Base-by-base conservation (phyloP, 306 rosid genomes). In the Phaseolus lunatus region DNA sequence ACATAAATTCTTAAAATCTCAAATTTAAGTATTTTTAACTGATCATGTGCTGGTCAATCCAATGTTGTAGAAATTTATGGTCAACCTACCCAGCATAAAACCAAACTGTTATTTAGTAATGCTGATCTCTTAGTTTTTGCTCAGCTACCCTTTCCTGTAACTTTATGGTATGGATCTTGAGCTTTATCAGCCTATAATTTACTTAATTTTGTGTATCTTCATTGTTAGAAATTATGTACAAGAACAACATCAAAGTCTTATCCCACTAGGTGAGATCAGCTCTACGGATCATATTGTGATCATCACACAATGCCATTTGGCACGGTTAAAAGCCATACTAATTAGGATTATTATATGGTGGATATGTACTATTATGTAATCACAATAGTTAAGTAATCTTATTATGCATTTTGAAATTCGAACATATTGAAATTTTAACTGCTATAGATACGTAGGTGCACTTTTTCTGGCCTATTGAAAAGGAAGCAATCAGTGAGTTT, bases 381-480 rank as follows among this genome's bases (percentile, higher is more conserved):
- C 48, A 43, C 15, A 3, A 3, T 43, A 43, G 15, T 43, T 43
- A 13, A 5, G 15, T 43, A 43, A 43, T 58, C 59, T 39, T 29
- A 57, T 56, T 69, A 78, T 59, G 71, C 47, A 5, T 61, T 33
- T 50, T 73, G 57, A 39, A 78, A 73, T 70, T 74, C 44, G 62
- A 74, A 56, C 18, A 65, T 31, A 64, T 27, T 39, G 33, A 76
- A 78, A 74, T 67, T 44, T 76, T 24, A 82, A 61, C 20, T 24
- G 78, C 65, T 70, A 58, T 54, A 23, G 9, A 72, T 73, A 26
- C 89, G 84, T 82, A 94, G 97, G 90, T 67, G 58, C 89, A 90
- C 75, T 94, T 90, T 86, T 84, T 95, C 73, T 89, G 91, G 92
- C 96, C 97, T 69, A 82, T 80, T 73, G 90, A 87, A 76, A 79